Evolutionary conservation across 805 yeast species (phyloP).

Genomic region (Starmerella stigmatis): DNA sequence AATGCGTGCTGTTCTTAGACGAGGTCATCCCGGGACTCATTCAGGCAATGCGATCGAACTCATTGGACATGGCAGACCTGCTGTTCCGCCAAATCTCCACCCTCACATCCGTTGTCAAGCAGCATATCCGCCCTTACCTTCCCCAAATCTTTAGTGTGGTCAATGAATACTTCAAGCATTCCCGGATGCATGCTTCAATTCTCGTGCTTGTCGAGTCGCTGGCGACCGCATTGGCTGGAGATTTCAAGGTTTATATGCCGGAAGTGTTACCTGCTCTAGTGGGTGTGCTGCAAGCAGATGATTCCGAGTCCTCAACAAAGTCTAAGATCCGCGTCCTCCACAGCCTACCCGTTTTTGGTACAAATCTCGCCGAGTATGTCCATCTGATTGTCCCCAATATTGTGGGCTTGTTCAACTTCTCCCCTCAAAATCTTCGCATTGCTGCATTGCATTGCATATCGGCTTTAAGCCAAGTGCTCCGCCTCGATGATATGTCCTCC

Average conservation of each 20-base stretch:
- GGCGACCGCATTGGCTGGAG: conserved; percentile 80
- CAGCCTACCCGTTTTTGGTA: conserved; percentile 77
- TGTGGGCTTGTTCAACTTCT: conserved; percentile 67
- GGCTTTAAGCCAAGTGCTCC: conserved; percentile 59
- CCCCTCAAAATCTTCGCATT: conserved; percentile 47
- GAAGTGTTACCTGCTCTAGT: conserved; percentile 65
- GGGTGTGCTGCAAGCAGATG: conserved; percentile 59
- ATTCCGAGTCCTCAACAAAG: conserved; percentile 37
- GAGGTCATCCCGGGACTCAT: conserved; percentile 83
- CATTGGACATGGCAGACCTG: conserved; percentile 68
- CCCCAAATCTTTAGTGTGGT: conserved; percentile 64
- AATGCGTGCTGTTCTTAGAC: conserved; percentile 81
- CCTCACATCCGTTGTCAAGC: conserved; percentile 70
- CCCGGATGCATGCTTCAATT: conserved; percentile 64
- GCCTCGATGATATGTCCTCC: conserved; percentile 78
- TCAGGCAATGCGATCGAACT: conserved; percentile 63
- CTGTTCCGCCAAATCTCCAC: conserved; percentile 82
- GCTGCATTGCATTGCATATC: conserved; percentile 79
- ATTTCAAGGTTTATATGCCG: conserved; percentile 75
- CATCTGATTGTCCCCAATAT: conserved; percentile 81
- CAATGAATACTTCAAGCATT: conserved; percentile 56
- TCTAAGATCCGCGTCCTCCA: conserved; percentile 55
- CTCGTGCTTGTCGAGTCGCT: conserved; percentile 72
- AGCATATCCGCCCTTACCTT: conserved; percentile 77
- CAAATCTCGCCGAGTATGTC: conserved; percentile 76